Conservation (phyloP, 495 filamentous ascomycete species). For the Astrocystis sublimbata region DNA sequence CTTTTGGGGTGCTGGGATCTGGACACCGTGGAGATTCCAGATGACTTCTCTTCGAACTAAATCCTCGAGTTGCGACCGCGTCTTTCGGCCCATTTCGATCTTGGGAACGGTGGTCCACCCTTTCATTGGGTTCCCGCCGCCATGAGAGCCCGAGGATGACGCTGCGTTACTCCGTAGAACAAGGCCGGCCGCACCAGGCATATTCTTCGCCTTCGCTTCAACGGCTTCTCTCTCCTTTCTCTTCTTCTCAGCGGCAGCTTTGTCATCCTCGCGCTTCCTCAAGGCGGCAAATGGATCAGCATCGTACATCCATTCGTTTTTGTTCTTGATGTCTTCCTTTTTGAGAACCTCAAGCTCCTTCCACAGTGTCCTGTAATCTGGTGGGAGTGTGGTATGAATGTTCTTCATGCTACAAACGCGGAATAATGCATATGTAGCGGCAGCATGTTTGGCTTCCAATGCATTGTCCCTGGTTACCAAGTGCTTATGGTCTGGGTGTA, state of each 20-base stretch:
- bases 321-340: conserved; percentile 69
- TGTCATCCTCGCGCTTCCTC: conserved; percentile 75
- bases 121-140: conserved; percentile 48
- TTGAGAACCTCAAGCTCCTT: conserved; percentile 83
- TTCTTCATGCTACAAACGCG: conserved; percentile 93
- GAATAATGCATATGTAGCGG: conserved; percentile 86
- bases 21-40: conserved; percentile 80
- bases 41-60: conserved; percentile 72
- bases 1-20: conserved; percentile 59
- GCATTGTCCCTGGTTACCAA: conserved; percentile 69
- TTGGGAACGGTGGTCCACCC: conserved; percentile 86
- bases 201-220: conserved; percentile 62
- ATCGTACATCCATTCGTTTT: conserved; percentile 89
- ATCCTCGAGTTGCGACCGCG: conserved; percentile 73
- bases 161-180: conserved; percentile 39
- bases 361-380: conserved; percentile 83
- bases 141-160: conserved; percentile 14
- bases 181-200: conserved; percentile 45
- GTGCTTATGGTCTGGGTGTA: conserved; percentile 72
- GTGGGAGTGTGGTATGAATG: conserved; percentile 90
- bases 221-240: conserved; percentile 59
- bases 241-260: conserved; percentile 71
- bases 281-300: conserved; percentile 87
- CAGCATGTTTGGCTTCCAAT: conserved; percentile 89
- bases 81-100: conserved; percentile 85